These are phyloP conservation scores for Pyrenula aspistea DNA, from an alignment of 495 filamentous ascomycete species.

Conservation along the genomic window DNA sequence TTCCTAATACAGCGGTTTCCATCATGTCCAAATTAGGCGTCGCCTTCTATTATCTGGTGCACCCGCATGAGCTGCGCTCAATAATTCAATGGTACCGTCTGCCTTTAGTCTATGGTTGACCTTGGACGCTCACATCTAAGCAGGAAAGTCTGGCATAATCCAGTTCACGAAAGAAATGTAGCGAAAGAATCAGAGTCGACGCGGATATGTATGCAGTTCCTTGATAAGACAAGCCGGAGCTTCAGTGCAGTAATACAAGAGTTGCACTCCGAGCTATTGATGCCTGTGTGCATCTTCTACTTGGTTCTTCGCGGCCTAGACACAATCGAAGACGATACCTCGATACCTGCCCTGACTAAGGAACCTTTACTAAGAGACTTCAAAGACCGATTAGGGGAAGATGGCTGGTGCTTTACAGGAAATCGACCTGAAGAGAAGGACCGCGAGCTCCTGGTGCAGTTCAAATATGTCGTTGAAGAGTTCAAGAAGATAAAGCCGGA, in stretches of 20 bases:
- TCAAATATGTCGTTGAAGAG: conserved; percentile 75
- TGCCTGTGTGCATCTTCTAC: conserved; percentile 90
- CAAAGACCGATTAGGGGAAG: conserved; percentile 58
- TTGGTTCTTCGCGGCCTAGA: conserved; percentile 81
- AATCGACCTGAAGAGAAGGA: conserved; percentile 93
- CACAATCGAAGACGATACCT: conserved; percentile 98
- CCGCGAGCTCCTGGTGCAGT: conserved; percentile 80
- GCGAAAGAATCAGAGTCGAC: conserved; percentile 62
- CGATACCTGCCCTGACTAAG: conserved; percentile 66
- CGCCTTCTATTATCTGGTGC: conserved; percentile 63
- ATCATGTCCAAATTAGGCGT: conserved; percentile 43
- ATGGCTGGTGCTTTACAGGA: conserved; percentile 81
- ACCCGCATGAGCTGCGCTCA: conserved; percentile 65
- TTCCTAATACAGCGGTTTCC: too few species aligned
- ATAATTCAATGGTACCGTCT: conserved; percentile 88
- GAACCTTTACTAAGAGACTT: conserved; percentile 80
- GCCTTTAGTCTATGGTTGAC: not conserved
- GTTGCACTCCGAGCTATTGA: conserved; percentile 81
- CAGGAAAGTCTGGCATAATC: conserved; percentile 95
- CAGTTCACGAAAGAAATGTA: conserved; percentile 72
- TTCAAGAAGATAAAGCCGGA: conserved; percentile 77
- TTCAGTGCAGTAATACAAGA: conserved; percentile 93
- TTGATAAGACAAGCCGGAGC: conserved; percentile 82
- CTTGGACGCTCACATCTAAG: not conserved
- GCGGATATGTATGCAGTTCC: conserved; percentile 70